Evolutionary conservation across 768 basidiomycete species (phyloP), one percentile per base, ranked within the genome.

Genomic region (Lepiota venenata): DNA sequence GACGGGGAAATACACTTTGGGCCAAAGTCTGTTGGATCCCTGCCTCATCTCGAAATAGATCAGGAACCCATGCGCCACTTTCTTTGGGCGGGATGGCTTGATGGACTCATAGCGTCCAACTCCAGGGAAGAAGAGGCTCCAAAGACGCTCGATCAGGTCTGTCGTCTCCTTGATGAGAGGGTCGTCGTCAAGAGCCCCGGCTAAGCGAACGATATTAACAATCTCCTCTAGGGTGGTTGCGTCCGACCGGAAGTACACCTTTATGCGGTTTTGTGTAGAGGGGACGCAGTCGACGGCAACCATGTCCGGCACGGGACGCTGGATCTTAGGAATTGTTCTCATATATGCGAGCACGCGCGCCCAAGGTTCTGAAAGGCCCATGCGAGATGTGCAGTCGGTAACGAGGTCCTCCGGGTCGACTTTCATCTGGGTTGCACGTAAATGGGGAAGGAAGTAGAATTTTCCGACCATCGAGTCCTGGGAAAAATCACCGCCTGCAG

Each of bases 1-100:
- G 18, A 61, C 60, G 4, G 60, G 60, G 47, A 61, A 53, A 39
- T 61, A 61, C 16, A 61, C 57, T 20, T 61, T 61, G 1, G 60
- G 60, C 53, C 53, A 54, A 46, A 61, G 21, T 38, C 51, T 21
- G 44, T 40, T 20, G 18, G 47, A 29, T n/a, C 55, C 43, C 3
- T 29, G 45, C 22, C 40, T 61, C 44, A 61, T 52, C 48, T 61
- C 60, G 46, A 53, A 61, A 35, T 61, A 61, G 47, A 57, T 52
- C 48, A 60, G 11, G 45, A 56, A 53, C 16, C 59, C 59, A 21
- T 53, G 44, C 2, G 52, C 46, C 21, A 53, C 56, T 38, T 54
- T 41, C 38, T 47, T 42, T n/a, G 52, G 40, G 22, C 45, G 37
- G 6, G 45, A 43, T 18, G 56, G 50, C 20, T 48, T 47, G 14